Percentiles rank a stretch among this genome's conserved stretches.
Evolutionary conservation across 768 basidiomycete genomes (phyloP).

Genomic region (Kwoniella botswanensis): DNA sequence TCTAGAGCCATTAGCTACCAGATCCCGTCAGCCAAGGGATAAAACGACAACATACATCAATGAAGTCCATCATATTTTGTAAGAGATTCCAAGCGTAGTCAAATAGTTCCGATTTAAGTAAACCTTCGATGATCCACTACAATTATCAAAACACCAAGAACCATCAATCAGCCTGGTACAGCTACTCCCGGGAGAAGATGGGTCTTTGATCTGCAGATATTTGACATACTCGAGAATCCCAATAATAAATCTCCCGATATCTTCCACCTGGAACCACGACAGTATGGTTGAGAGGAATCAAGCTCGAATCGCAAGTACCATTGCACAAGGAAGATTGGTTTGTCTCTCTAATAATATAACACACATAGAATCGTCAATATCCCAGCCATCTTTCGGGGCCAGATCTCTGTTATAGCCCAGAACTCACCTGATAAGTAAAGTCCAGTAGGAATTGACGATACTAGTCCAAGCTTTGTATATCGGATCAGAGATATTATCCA

Average conservation of each 20-base stretch:
- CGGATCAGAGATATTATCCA: conserved; percentile 72
- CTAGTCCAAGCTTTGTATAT: conserved; percentile 73
- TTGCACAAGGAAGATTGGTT: conserved; percentile 72
- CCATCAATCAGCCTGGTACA: not conserved
- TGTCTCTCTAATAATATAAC: conserved; percentile 61
- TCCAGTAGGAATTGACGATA: conserved; percentile 86
- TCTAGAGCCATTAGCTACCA: not conserved
- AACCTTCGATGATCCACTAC: conserved; percentile 65
- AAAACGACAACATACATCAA: conserved; percentile 61
- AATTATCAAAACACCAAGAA: not conserved
- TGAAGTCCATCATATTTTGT: conserved; percentile 94
- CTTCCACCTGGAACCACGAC: conserved; percentile 88
- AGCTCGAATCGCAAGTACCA: conserved; percentile 73
- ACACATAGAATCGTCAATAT: not conserved
- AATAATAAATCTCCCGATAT: conserved; percentile 63
- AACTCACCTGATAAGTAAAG: conserved; percentile 66
- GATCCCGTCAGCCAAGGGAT: not conserved
- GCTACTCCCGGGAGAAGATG: not conserved
- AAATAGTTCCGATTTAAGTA: conserved; percentile 79
- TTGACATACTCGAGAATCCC: conserved; percentile 36
- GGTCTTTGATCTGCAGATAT: too few species aligned
- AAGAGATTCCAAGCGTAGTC: conserved; percentile 75
- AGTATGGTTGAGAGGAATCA: conserved; percentile 89
- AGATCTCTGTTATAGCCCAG: not conserved
- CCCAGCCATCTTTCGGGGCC: too few species aligned